Evolutionary conservation across 1,284 basidiomycete species (phyloP).

Genomic region (Cutaneotrichosporon arboriforme): DNA sequence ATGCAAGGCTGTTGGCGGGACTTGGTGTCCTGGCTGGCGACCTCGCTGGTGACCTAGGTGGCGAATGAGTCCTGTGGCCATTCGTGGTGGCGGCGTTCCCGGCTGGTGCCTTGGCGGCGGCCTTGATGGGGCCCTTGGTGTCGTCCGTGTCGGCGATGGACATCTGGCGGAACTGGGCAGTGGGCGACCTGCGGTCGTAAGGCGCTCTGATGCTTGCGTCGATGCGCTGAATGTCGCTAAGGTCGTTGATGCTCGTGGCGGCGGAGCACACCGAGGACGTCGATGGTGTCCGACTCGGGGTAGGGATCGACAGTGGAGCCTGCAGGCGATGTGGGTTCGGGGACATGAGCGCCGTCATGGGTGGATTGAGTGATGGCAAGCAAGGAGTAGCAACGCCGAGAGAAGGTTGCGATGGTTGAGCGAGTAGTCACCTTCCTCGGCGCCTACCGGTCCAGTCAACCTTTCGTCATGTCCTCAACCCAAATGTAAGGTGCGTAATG

Average conservation of each 20-base stretch:
- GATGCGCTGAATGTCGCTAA: background rate
- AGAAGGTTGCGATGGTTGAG: background rate
- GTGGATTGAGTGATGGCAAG: background rate
- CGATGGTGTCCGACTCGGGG: background rate
- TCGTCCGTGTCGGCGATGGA: background rate
- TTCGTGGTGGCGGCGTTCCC: background rate
- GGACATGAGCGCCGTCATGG: background rate
- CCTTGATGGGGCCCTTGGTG: background rate
- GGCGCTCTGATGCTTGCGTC: background rate
- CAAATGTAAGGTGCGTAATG: no score
- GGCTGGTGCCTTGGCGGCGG: background rate
- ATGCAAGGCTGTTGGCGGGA: background rate
- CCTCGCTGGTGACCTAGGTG: background rate
- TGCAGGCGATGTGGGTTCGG: background rate
- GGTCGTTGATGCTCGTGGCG: background rate
- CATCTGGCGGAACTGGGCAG: background rate
- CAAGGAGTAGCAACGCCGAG: background rate
- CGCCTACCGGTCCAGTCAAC: slow-evolving; percentile 3
- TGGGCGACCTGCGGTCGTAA: background rate
- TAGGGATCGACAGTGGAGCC: background rate
- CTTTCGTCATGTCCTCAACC: background rate
- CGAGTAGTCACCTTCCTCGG: no score
- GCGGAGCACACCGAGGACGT: background rate
- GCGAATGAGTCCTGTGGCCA: background rate
- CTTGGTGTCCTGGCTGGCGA: background rate